Base-by-base conservation (phyloP, 2,329 filamentous ascomycete species). In the Sporothrix globosa region DNA sequence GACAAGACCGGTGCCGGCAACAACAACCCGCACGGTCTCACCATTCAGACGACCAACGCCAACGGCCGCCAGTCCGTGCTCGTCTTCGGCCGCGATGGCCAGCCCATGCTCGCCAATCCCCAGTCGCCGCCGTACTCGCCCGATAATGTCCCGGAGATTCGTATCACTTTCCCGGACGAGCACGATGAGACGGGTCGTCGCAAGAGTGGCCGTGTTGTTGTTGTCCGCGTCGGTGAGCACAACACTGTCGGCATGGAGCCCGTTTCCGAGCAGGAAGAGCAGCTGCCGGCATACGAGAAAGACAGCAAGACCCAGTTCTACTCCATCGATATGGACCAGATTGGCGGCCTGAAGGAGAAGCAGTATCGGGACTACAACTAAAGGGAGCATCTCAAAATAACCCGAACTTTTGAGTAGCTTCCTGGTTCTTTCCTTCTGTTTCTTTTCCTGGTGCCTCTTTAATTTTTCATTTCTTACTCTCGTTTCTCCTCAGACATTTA, bases 101-200 rank as follows among this genome's bases (percentile, higher is more conserved):
- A 85, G 78, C 88, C 88, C 74, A 89, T 96, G 81, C 88, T 95
- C 75, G 86, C 89, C 74, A 92, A 92, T 81, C 91, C 92, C 44
- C 84, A 86, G 72, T 91, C 89, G 73, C 90, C 92, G 19, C 92
- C 94, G 27, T 84, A 91, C 76, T 92, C 91, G 60, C 90, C 91
- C n/a, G 92, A 88, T 80, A 91, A 91, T 75, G 87, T 98, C 39
- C 96, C 96, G 24, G 92, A 98, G 82, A 99, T 99, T 77, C 93
- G 94, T 81, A 97, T 99, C 80, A 98, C 96, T 48, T 98, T 99
- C 84, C 96, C 96, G 19, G 92, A 96, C 76, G 96, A 98, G 84
- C 90, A 96, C 75, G 94, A 97, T 78, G 92, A 93, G 75, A 83
- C 88, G 69, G 95, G 95, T 75, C 92, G 90, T 80, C 86, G 87